These are phyloP conservation scores for Trichoderma harzianum DNA, from an alignment of 2,329 filamentous ascomycete genomes.

Conservation along the genomic window DNA sequence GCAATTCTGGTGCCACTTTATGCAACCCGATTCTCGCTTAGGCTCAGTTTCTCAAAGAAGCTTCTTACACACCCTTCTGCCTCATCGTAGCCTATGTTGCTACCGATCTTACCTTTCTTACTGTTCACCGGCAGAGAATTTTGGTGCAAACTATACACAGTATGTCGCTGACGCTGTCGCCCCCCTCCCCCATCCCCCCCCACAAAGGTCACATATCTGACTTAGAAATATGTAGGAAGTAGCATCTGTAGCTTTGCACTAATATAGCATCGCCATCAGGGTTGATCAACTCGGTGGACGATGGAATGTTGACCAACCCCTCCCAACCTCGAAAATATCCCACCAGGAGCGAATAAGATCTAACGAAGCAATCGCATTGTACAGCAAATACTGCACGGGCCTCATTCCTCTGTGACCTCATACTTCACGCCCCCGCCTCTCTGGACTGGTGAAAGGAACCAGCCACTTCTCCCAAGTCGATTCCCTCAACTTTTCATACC, in stretches of 20 bases:
- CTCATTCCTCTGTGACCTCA: not conserved
- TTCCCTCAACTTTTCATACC: not conserved
- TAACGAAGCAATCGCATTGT: not conserved
- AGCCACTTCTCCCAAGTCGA: not conserved
- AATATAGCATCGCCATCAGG: too few relatives aligned
- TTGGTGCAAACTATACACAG: not conserved
- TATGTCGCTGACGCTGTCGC: too few relatives aligned
- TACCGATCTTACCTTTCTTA: not conserved
- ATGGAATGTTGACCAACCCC: too few relatives aligned
- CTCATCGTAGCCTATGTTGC: too few relatives aligned
- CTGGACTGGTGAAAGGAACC: not conserved
- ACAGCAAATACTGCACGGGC: not conserved
- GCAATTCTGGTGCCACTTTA: not conserved
- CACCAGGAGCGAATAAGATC: not conserved
- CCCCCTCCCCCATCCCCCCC: too few relatives aligned
- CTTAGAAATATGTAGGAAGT: too few relatives aligned
- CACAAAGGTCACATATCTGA: too few relatives aligned
- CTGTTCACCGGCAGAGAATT: not conserved
- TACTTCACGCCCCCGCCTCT: not conserved
- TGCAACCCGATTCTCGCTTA: not conserved
- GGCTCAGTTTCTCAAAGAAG: not conserved
- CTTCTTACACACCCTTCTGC: not conserved
- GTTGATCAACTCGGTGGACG: too few relatives aligned
- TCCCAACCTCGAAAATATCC: too few relatives aligned
- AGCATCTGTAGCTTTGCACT: too few relatives aligned